These are phyloP conservation scores for Uncinocarpus reesii DNA, from an alignment of 2,329 filamentous ascomycete genomes.

Conservation along the genomic window DNA sequence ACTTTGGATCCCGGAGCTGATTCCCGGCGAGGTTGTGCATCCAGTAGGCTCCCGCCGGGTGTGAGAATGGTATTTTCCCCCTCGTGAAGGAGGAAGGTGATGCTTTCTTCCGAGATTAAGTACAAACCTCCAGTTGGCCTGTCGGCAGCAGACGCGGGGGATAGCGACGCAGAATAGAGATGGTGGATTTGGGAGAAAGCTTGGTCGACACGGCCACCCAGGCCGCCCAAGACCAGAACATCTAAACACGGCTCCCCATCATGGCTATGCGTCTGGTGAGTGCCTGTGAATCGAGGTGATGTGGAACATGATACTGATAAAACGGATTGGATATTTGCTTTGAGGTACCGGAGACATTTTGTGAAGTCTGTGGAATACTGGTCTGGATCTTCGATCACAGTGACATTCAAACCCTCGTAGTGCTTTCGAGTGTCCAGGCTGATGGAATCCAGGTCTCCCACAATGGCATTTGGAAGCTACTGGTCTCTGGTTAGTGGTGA, in stretches of 20 bases:
- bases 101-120: constrained; percentile 67
- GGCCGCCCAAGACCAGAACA: constrained; percentile 71
- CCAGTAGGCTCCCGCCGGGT: constrained; percentile 32
- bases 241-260: constrained; percentile 35
- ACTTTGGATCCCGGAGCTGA: constrained; percentile 20
- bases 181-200: constrained; percentile 82
- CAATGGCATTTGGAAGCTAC: constrained; percentile 57
- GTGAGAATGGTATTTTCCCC: constrained; percentile 60
- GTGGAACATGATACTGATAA: constrained; percentile 17
- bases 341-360: constrained; percentile 61
- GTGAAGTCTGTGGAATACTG: constrained; percentile 86
- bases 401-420: constrained; percentile 52
- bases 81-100: constrained; percentile 68
- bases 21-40: background rate
- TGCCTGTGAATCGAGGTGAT: background rate
- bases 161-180: constrained; percentile 44
- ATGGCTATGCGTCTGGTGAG: constrained; percentile 3
- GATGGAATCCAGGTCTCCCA: constrained; percentile 87
- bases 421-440: constrained; percentile 51
- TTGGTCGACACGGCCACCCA: constrained; percentile 87
- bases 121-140: constrained; percentile 50
- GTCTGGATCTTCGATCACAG: constrained; percentile 61
- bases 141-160: constrained; percentile 4
- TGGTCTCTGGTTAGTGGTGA: constrained; percentile 1
- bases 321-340: constrained; percentile 26